Percentiles rank a stretch among this genome's conserved stretches.
Evolutionary conservation across 106 monocot species (phyloP).

Genomic region (Dendrobium huoshanense): DNA sequence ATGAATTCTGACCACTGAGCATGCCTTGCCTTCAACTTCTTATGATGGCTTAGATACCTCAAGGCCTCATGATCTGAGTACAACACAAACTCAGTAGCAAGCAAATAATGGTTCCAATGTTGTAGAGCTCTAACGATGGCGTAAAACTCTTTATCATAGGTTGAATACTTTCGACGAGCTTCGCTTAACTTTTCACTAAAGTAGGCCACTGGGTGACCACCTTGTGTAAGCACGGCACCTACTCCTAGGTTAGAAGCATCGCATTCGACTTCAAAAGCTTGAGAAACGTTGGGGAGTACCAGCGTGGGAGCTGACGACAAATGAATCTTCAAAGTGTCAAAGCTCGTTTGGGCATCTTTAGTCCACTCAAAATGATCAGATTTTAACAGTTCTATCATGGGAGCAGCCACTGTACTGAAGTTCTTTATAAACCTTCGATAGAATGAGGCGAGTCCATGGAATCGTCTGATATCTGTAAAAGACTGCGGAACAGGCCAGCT

Average conservation of each 20-base stretch:
- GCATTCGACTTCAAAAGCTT: slow-evolving; percentile 1
- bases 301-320: background rate
- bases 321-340: background rate
- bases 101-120: slow-evolving; percentile 8
- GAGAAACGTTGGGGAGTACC: background rate
- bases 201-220: too few species aligned
- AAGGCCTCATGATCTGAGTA: slow-evolving; percentile 2
- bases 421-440: background rate
- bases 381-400: slow-evolving; percentile 4
- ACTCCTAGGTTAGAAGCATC: slow-evolving; percentile 14
- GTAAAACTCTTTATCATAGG: background rate
- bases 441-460: background rate
- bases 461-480: slow-evolving; percentile 10
- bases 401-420: slow-evolving; percentile 12
- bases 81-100: background rate
- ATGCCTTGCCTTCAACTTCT: background rate
- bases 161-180: too few species aligned
- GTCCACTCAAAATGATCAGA: background rate
- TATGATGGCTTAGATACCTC: background rate
- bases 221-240: slow-evolving; percentile 4
- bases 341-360: background rate
- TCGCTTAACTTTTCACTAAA: too few species aligned
- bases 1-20: background rate
- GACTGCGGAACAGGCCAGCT: slow-evolving; percentile 19
- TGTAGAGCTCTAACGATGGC: background rate